These are phyloP conservation scores for Seiridium unicorne DNA, from an alignment of 2,329 filamentous ascomycete species.

Conservation along the genomic window DNA sequence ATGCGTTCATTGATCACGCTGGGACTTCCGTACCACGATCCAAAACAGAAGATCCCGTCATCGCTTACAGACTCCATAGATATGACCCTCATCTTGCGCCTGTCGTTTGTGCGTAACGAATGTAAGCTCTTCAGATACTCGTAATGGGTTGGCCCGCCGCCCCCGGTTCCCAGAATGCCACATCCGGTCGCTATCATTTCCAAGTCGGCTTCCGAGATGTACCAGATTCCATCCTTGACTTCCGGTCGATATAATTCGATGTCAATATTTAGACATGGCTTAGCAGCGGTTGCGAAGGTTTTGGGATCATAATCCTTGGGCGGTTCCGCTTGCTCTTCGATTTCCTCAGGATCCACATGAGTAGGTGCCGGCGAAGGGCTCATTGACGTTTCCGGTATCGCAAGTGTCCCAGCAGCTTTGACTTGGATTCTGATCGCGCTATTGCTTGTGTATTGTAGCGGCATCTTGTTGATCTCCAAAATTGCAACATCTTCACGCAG, in stretches of 20 bases:
- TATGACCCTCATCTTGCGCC: not conserved
- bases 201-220: slow-evolving; percentile 1
- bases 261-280: not conserved
- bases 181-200: not conserved
- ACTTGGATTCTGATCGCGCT: not conserved
- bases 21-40: slow-evolving; percentile 2
- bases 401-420: not conserved
- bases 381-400: not conserved
- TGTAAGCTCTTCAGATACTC: slow-evolving; percentile 1
- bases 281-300: not conserved
- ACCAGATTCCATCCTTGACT: not conserved
- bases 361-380: not conserved
- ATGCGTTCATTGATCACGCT: slow-evolving; percentile 6
- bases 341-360: not conserved
- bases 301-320: not conserved
- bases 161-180: slow-evolving; percentile 5
- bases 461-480: not conserved
- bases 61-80: not conserved
- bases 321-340: not conserved
- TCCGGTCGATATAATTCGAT: not conserved
- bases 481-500: not conserved
- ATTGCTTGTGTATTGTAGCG: not conserved
- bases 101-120: not conserved
- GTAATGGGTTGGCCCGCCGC: not conserved
- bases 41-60: not conserved